Base-by-base conservation (phyloP, 441 rosid species). In the Lepidium campestre region DNA sequence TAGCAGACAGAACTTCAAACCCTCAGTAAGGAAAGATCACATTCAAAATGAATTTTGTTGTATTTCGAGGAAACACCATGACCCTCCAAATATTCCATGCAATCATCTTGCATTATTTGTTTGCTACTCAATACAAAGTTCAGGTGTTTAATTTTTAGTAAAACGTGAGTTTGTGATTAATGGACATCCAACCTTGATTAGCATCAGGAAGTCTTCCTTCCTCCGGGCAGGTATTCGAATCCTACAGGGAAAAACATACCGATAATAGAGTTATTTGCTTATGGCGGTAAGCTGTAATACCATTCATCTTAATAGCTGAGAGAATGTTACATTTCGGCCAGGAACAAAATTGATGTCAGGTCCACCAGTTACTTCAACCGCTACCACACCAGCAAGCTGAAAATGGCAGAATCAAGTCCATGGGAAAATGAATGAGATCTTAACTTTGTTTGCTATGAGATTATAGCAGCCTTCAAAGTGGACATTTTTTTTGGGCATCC, bases 131-230 rank as follows among this genome's bases (percentile, higher is more conserved):
- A 27, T 42, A 32, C 18, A 31, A 41, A 10, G 6, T n/a, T 20
- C n/a, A 34, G 7, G 34, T 34, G 11, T 23, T 22, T 34, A 7
- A 2, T 13, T 32, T 44, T 62, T 13, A 9, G 12, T 35, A 22
- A 14, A 35, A 35, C 27, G 15, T 7, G 47, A 36, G 9, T 45
- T 55, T 55, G 27, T 55, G 14, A 34, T 22, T 10, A 44, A 10
- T 15, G 35, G 35, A 9, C 23, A 57, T 47, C 23, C 32, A 6
- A 90, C 98, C 95, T 81, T 68, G 61, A 65, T 75, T 79, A 66
- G 97, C 97, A 80, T 89, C 82, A 6, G 96, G 97, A 74, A 93
- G 95, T 57, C 91, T 84, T 48, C 96, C 95, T 83, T 90, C 96
- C 54, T 37, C 71, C 10, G 96, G 78, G 53, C 83, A 87, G 19